Conservation (phyloP, 441 rosid species). For the Jatropha podagrica region DNA sequence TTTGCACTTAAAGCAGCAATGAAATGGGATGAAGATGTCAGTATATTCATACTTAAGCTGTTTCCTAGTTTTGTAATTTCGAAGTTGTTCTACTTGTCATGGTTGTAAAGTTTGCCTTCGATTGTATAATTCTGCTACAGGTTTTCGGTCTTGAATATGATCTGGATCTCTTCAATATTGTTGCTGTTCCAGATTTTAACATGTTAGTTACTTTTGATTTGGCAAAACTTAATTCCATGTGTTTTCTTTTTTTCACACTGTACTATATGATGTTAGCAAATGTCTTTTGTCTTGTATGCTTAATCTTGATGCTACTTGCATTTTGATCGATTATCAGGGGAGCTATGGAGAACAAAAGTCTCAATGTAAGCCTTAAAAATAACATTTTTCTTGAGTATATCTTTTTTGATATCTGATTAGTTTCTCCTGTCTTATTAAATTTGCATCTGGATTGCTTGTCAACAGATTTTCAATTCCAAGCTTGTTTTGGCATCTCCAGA, state of each 20-base stretch:
- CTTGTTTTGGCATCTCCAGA: constrained; percentile 98
- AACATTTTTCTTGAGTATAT: constrained; percentile 11
- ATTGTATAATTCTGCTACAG: constrained; percentile 35
- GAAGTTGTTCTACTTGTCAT: not conserved
- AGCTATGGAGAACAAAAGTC: constrained; percentile 99
- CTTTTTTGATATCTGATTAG: not conserved
- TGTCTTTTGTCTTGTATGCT: constrained; percentile 2
- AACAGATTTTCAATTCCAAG: constrained; percentile 93
- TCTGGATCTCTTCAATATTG: constrained; percentile 96
- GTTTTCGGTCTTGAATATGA: constrained; percentile 98
- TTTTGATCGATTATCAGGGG: constrained; percentile 64
- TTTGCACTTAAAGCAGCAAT: constrained; percentile 92
- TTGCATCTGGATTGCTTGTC: constrained; percentile 24
- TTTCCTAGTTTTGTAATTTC: not conserved
- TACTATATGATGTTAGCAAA: constrained; percentile 1
- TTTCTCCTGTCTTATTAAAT: constrained; percentile 10
- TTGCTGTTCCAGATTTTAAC: constrained; percentile 95
- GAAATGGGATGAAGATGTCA: constrained; percentile 99
- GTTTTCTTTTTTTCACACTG: not conserved
- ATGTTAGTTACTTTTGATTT: constrained; percentile 55
- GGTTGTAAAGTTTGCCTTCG: constrained; percentile 7
- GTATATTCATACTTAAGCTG: constrained; percentile 28
- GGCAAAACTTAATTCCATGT: not conserved
- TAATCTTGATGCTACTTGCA: constrained; percentile 18
- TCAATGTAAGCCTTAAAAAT: constrained; percentile 56